A percentile compares a stretch with the other conserved stretches of the same genome.
Evolutionary conservation across 805 yeast species (phyloP).

Genomic region (Citeromyces matritensis): DNA sequence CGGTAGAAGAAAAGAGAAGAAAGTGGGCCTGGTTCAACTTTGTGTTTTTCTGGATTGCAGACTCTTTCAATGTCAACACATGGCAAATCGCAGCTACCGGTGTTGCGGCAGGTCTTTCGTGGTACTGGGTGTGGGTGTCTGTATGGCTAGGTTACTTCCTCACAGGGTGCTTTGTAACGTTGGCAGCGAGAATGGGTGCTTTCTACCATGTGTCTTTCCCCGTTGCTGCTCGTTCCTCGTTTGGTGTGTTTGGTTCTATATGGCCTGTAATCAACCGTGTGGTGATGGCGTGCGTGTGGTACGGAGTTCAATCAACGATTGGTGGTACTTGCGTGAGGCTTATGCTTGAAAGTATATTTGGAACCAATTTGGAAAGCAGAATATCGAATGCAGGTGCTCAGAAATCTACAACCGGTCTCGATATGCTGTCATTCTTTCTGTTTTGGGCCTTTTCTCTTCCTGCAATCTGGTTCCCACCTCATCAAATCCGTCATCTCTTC

Average conservation of each 20-base stretch:
- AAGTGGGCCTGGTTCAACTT: constrained; percentile 81
- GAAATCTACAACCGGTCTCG: constrained; percentile 51
- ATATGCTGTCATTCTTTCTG: constrained; percentile 61
- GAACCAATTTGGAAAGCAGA: constrained; percentile 41
- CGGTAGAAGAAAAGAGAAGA: constrained; percentile 61
- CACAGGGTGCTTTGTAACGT: constrained; percentile 52
- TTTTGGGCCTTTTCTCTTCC: constrained; percentile 77
- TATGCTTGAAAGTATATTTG: constrained; percentile 68
- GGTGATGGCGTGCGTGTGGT: constrained; percentile 71
- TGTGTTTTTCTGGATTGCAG: constrained; percentile 77
- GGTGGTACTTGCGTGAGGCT: constrained; percentile 74
- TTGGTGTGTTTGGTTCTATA: constrained; percentile 75
- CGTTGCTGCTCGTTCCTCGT: constrained; percentile 64
- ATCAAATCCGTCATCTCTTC: constrained; percentile 68
- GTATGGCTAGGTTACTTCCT: constrained; percentile 76
- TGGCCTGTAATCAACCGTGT: constrained; percentile 88
- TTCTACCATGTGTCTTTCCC: constrained; percentile 79
- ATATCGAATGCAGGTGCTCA: constrained; percentile 53
- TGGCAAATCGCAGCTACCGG: constrained; percentile 90
- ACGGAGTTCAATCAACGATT: constrained; percentile 72
- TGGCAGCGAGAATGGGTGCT: constrained; percentile 70
- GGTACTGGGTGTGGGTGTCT: constrained; percentile 89
- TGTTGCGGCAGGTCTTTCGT: constrained; percentile 56
- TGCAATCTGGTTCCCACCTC: constrained; percentile 70
- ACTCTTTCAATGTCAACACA: constrained; percentile 78